These are phyloP conservation scores for Rhizopus stolonifer DNA, from an alignment of 371 early-diverging fungal species.

Conservation along the genomic window DNA sequence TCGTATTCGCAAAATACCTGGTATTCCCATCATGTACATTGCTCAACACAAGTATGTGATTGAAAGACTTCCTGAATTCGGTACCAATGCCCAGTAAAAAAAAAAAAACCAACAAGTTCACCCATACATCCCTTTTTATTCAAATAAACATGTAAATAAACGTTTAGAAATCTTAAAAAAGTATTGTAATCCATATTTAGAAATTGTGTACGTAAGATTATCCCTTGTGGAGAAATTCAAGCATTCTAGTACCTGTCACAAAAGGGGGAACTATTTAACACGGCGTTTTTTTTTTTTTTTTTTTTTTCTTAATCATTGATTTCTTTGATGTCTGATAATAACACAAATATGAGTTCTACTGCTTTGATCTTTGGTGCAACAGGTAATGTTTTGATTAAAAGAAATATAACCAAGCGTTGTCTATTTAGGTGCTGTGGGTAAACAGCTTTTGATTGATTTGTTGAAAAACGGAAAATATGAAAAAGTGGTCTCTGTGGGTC, in stretches of 20 bases:
- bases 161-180: too few relatives aligned
- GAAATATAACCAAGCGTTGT: too few relatives aligned
- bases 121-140: too few relatives aligned
- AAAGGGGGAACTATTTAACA: background rate
- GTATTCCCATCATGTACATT: slow-evolving; percentile 99
- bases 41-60: slow-evolving; percentile 90
- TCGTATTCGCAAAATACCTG: slow-evolving; percentile 97
- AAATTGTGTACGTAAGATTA: too few relatives aligned
- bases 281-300: background rate
- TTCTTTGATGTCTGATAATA: background rate
- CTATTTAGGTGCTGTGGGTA: slow-evolving; percentile 80
- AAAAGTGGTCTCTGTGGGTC: slow-evolving; percentile 63
- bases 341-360: background rate
- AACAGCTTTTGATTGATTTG: slow-evolving; percentile 60
- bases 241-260: background rate
- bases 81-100: slow-evolving; percentile 38
- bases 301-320: background rate
- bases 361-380: slow-evolving; percentile 28
- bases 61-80: slow-evolving; percentile 92
- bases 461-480: slow-evolving; percentile 59
- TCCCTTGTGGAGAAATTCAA: too few relatives aligned
- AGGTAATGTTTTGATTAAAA: slow-evolving; percentile 5
- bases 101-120: background rate
- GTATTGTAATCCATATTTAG: too few relatives aligned
- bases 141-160: too few relatives aligned